Evolutionary conservation across 2,329 filamentous ascomycete species (phyloP).

Genomic region (Periconia sp.): DNA sequence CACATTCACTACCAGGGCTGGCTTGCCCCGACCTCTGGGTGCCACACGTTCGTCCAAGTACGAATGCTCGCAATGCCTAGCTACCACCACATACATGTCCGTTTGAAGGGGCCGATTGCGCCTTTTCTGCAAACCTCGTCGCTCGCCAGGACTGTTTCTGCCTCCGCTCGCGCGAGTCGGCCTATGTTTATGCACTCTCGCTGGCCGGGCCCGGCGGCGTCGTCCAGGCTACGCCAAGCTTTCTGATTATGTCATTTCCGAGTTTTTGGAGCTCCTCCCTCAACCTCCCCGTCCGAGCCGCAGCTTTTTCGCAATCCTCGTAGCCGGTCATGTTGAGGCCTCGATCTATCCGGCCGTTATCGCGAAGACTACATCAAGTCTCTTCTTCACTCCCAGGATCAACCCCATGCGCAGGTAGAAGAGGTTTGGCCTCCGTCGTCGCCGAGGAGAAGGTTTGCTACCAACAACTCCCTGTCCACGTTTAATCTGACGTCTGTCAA

Average conservation of each 20-base stretch:
- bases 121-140: too few species aligned
- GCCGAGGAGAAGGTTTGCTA: constrained; percentile 44
- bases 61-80: too few species aligned
- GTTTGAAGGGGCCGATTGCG: constrained; percentile 3
- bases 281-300: not conserved
- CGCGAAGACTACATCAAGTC: constrained; percentile 31
- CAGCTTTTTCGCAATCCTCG: constrained; percentile 1
- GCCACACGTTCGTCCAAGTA: too few species aligned
- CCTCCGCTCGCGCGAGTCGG: constrained; percentile 5
- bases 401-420: constrained; percentile 25
- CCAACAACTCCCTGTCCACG: constrained; percentile 4
- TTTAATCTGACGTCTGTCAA: too few species aligned
- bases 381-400: constrained; percentile 23
- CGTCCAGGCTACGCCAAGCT: not conserved
- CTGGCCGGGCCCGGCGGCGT: too few species aligned
- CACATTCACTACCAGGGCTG: too few species aligned
- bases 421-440: constrained; percentile 37
- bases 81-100: too few species aligned
- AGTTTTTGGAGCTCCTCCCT: not conserved
- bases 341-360: constrained; percentile 32
- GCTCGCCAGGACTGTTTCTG: constrained; percentile 2
- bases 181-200: too few species aligned
- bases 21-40: too few species aligned
- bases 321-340: constrained; percentile 38
- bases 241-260: constrained; percentile 10